Percentiles rank a stretch among this genome's conserved stretches.
Conservation (phyloP, 31 red algal genomes). For the Asparagopsis taxiformis region DNA sequence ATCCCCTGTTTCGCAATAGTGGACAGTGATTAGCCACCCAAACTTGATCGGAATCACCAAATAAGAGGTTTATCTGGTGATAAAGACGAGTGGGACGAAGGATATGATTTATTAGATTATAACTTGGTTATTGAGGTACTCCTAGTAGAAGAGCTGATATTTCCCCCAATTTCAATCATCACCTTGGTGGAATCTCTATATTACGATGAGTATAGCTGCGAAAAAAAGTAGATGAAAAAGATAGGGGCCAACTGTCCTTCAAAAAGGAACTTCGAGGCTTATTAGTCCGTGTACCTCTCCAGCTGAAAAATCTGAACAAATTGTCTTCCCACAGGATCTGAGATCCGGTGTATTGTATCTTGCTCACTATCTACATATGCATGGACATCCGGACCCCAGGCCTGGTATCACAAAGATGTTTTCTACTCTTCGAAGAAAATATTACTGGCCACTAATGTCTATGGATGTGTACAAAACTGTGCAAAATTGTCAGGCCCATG, state of each 20-base stretch:
- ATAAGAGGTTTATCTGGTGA: background rate
- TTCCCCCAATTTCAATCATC: no score
- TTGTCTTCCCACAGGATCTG: background rate
- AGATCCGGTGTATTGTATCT: background rate
- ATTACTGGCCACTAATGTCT: slow-evolving; percentile 13
- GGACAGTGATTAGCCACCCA: background rate
- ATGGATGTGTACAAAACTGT: slow-evolving; percentile 19
- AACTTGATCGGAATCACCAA: no score
- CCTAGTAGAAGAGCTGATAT: slow-evolving; percentile 1
- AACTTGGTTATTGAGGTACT: background rate
- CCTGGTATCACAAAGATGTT: slow-evolving; percentile 1
- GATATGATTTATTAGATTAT: background rate
- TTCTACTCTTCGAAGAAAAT: background rate
- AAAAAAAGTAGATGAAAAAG: background rate
- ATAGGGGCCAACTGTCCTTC: background rate
- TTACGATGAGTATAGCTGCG: slow-evolving; percentile 3
- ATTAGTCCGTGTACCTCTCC: background rate
- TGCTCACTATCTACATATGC: background rate
- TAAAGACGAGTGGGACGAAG: background rate
- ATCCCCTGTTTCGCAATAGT: slow-evolving; percentile 13
- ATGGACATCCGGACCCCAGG: background rate
- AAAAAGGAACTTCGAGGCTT: background rate
- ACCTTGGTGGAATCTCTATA: no score
- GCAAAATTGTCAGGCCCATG: background rate
- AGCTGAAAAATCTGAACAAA: background rate